Evolutionary conservation across 75 land plant species (phyloP).

Genomic region (Pinus tabuliformis): DNA sequence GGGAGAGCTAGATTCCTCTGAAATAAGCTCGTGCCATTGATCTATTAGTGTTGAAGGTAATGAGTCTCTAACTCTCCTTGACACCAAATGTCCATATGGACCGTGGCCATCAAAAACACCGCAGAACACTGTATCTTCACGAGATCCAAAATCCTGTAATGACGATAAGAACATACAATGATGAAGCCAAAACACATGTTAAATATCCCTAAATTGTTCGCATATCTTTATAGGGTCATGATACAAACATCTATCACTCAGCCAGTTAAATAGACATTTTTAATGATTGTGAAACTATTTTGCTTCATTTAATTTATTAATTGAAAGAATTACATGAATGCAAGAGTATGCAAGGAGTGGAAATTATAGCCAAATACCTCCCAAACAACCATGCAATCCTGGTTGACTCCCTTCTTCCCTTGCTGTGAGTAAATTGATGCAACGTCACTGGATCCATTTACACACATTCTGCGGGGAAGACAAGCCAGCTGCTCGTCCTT

Average conservation of each 20-base stretch:
- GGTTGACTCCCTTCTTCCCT: conserved; percentile 55
- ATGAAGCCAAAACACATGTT: neutral
- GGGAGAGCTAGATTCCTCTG: neutral
- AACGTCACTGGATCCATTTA: conserved; percentile 32
- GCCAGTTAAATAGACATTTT: conserved; percentile 3
- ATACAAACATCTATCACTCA: conserved; percentile 34
- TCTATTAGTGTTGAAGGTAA: conserved; percentile 58
- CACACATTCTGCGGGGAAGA: conserved; percentile 33
- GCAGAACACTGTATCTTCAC: conserved; percentile 55
- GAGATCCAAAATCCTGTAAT: conserved; percentile 57
- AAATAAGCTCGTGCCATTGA: conserved; percentile 20
- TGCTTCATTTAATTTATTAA: no score
- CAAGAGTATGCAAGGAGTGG: neutral
- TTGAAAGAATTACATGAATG: neutral
- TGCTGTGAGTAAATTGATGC: conserved; percentile 50
- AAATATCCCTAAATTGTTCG: neutral
- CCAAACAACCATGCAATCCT: conserved; percentile 57
- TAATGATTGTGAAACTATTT: no score
- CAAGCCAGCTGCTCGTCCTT: conserved; percentile 27
- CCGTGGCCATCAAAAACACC: conserved; percentile 97
- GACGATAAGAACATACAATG: neutral
- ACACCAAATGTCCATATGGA: conserved; percentile 77
- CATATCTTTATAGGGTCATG: neutral
- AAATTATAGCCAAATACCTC: conserved; percentile 25
- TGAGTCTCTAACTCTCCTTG: conserved; percentile 61